Evolutionary conservation across 2,329 filamentous ascomycete species (phyloP).

Genomic region (Penicillium sp.): DNA sequence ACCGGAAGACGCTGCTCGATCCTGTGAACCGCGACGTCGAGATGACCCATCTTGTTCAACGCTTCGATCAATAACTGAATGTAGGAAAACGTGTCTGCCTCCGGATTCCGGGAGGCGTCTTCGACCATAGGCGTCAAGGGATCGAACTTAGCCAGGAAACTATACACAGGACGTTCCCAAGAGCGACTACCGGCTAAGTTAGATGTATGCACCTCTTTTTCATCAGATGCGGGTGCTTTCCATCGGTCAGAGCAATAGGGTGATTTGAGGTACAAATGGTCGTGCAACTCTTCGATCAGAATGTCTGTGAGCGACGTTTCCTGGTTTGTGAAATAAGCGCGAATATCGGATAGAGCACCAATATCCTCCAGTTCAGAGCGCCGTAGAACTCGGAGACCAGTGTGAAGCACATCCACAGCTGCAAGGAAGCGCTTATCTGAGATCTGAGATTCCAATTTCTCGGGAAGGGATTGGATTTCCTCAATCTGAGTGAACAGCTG

Average conservation of each 20-base stretch:
- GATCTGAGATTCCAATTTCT: constrained; percentile 85
- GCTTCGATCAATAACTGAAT: constrained; percentile 79
- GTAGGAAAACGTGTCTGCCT: constrained; percentile 91
- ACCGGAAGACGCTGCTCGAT: constrained; percentile 89
- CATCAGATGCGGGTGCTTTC: constrained; percentile 57
- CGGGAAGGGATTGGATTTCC: constrained; percentile 77
- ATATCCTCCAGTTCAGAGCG: constrained; percentile 87
- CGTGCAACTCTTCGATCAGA: constrained; percentile 90
- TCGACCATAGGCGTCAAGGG: constrained; percentile 57
- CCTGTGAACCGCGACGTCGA: constrained; percentile 78
- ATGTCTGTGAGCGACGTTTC: constrained; percentile 89
- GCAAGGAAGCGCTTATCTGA: constrained; percentile 92
- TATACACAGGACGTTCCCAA: constrained; percentile 49
- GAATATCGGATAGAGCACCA: constrained; percentile 74
- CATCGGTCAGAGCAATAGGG: constrained; percentile 94
- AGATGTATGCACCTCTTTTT: constrained; percentile 26
- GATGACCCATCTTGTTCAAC: constrained; percentile 74
- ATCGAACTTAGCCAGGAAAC: constrained; percentile 51
- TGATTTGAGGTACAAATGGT: constrained; percentile 93
- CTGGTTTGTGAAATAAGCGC: constrained; percentile 83
- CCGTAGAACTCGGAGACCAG: constrained; percentile 70
- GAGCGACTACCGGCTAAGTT: constrained; percentile 29
- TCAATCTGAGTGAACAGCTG: constrained; percentile 76
- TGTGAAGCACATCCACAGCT: constrained; percentile 84
- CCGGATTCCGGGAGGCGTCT: constrained; percentile 84